Evolutionary conservation across 2,329 filamentous ascomycete genomes (phyloP).

Genomic region (Triangularia setosa): DNA sequence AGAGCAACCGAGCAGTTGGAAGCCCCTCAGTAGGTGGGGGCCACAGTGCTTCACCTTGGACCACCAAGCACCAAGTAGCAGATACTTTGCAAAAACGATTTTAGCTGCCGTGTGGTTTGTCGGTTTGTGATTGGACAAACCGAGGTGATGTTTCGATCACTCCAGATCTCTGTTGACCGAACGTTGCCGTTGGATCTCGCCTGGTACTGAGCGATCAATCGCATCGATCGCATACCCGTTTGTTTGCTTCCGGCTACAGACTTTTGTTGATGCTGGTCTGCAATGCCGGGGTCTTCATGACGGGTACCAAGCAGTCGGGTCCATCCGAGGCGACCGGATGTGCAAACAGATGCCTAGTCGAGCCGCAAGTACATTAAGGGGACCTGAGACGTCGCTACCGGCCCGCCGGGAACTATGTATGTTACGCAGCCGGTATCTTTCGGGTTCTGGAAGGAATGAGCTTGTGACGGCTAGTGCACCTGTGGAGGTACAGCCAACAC

Average conservation of each 20-base stretch:
- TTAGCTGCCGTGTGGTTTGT: background rate
- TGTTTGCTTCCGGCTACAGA: background rate
- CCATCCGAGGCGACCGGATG: background rate
- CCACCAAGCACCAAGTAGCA: background rate
- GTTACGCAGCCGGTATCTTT: background rate
- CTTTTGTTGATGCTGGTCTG: background rate
- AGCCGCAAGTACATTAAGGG: background rate
- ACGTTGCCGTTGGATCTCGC: background rate
- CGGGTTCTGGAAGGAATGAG: background rate
- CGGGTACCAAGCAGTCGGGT: background rate
- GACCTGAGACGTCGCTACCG: background rate
- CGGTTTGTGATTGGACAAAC: conserved; percentile 2
- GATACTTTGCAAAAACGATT: background rate
- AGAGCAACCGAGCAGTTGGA: conserved; percentile 5
- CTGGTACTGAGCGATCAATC: background rate
- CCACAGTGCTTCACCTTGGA: conserved; percentile 1
- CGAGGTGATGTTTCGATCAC: background rate
- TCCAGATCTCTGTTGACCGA: background rate
- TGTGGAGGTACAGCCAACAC: background rate
- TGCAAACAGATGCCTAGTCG: background rate
- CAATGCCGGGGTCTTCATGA: background rate
- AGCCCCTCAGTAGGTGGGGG: conserved; percentile 8
- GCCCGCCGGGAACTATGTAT: conserved; percentile 1
- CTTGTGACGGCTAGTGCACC: conserved; percentile 11
- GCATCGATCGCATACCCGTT: background rate